Evolutionary conservation across 2,329 filamentous ascomycete species (phyloP).

Genomic region (Pseudopithomyces chartarum): DNA sequence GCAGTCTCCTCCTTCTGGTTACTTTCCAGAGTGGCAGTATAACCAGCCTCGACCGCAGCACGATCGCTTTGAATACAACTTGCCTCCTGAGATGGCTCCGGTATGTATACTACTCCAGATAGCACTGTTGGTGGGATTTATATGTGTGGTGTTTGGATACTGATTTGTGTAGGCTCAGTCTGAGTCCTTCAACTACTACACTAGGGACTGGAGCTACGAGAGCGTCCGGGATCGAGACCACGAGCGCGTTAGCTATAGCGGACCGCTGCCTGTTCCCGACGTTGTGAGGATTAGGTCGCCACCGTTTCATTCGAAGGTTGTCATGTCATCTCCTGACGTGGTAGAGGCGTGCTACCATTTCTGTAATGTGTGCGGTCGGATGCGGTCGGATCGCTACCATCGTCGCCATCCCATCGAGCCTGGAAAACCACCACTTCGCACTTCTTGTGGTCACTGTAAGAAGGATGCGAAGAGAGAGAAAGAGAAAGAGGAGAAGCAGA

Average conservation of each 20-base stretch:
- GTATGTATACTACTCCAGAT: not conserved
- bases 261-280: constrained; percentile 12
- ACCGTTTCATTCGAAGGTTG: constrained; percentile 10
- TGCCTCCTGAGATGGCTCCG: constrained; percentile 19
- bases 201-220: constrained; percentile 14
- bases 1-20: constrained; percentile 7
- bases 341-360: constrained; percentile 32
- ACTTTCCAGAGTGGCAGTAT: constrained; percentile 22
- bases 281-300: constrained; percentile 11
- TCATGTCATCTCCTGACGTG: constrained; percentile 24
- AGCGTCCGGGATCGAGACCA: constrained; percentile 22
- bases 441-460: constrained; percentile 38
- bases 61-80: constrained; percentile 1
- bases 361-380: constrained; percentile 39
- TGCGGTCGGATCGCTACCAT: constrained; percentile 43
- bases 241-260: constrained; percentile 20
- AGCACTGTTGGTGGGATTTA: not conserved
- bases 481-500: constrained; percentile 12
- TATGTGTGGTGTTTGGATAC: not conserved
- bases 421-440: constrained; percentile 28
- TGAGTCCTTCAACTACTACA: constrained; percentile 8
- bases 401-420: constrained; percentile 42
- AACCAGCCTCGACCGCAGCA: constrained; percentile 14
- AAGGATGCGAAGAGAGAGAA: constrained; percentile 25
- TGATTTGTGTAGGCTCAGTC: not conserved